phyloP scores from a whole-genome alignment of 108 stramenopile species.

The Cylindrotheca fusiformis region DNA sequence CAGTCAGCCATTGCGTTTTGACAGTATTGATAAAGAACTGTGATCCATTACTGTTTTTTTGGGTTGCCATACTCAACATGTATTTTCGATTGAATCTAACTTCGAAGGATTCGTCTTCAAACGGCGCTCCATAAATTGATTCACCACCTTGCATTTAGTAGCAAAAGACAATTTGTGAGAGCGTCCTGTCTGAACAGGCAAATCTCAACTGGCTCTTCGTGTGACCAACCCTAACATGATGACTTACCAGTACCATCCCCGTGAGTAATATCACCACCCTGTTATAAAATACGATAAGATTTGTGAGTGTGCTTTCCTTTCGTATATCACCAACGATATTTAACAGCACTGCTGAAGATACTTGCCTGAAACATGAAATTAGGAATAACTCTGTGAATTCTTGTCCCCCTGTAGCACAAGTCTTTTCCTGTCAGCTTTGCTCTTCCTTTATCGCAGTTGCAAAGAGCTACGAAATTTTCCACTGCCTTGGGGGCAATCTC shows the following conservation, averaged over 20 bases:
- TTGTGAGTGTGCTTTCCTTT: not conserved
- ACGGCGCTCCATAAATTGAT: conserved; percentile 81
- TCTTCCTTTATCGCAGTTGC: conserved; percentile 72
- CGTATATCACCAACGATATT: not conserved
- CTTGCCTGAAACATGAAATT: conserved; percentile 95
- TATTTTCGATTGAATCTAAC: conserved; percentile 88
- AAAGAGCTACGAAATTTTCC: conserved; percentile 89
- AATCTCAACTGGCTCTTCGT: too few species aligned
- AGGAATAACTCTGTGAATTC: conserved; percentile 82
- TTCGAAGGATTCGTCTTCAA: conserved; percentile 84
- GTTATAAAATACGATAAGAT: too few species aligned
- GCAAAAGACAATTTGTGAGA: too few species aligned
- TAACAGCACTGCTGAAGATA: conserved; percentile 34
- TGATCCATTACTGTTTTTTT: conserved; percentile 74
- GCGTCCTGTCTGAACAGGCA: too few species aligned
- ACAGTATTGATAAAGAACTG: conserved; percentile 85
- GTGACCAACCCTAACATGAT: too few species aligned
- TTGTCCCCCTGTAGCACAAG: conserved; percentile 71
- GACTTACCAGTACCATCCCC: conserved; percentile 92
- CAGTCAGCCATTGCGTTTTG: conserved; percentile 90
- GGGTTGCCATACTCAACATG: conserved; percentile 80
- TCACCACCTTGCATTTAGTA: too few species aligned
- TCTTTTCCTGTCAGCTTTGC: conserved; percentile 70
- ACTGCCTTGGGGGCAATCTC: conserved; percentile 85
- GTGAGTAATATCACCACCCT: conserved; percentile 82